Conservation (phyloP, 1,139 yeast species). For the Suhomyces coccinellae region DNA sequence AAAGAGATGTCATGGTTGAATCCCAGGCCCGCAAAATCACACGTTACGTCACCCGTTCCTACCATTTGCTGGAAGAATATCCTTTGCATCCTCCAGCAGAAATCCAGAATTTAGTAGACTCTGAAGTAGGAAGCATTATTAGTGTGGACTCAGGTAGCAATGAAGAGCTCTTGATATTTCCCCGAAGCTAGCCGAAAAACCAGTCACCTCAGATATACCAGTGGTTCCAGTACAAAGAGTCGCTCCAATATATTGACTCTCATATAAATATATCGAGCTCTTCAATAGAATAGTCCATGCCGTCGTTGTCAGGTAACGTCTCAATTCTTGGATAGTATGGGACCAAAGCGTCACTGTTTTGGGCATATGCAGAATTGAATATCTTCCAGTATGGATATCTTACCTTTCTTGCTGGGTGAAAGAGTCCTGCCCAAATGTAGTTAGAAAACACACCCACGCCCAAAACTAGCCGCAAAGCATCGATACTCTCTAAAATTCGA, state of each 20-base stretch:
- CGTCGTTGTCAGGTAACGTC: constrained; percentile 24
- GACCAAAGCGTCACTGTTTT: constrained; percentile 71
- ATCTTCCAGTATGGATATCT: constrained; percentile 83
- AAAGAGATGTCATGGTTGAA: constrained; percentile 46
- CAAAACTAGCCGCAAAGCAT: constrained; percentile 66
- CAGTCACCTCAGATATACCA: too few species aligned
- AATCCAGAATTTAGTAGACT: not conserved
- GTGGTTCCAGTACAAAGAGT: not conserved
- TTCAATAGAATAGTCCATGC: constrained; percentile 27
- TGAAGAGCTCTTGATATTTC: not conserved
- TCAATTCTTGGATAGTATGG: constrained; percentile 75
- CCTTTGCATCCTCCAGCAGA: not conserved
- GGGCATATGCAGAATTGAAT: constrained; percentile 75
- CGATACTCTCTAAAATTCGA: constrained; percentile 79
- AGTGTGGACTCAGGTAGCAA: not conserved
- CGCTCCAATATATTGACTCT: not conserved
- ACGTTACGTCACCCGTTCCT: constrained; percentile 40
- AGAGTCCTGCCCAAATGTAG: constrained; percentile 84
- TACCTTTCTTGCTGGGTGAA: constrained; percentile 91
- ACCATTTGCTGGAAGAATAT: constrained; percentile 37
- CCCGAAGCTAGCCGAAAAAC: not conserved
- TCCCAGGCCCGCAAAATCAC: constrained; percentile 55
- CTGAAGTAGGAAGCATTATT: not conserved
- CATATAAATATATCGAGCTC: constrained; percentile 36
- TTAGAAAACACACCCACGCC: constrained; percentile 77